Evolutionary conservation across 2,329 filamentous ascomycete genomes (phyloP).

Genomic region (Aspergillus tubingensis): DNA sequence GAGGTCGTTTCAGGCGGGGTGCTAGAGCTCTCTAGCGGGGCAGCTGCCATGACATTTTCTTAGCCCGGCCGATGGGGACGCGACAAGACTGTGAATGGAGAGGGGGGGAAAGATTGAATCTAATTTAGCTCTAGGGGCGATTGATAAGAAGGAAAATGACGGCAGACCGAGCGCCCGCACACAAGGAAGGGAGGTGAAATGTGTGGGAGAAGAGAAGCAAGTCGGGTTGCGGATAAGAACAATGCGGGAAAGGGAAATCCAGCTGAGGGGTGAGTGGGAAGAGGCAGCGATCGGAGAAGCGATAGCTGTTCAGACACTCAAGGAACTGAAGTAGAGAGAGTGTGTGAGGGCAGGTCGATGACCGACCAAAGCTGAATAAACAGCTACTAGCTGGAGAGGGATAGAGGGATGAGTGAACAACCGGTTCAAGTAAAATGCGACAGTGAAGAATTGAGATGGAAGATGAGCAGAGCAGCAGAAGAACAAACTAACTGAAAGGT

Average conservation of each 20-base stretch:
- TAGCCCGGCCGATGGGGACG: constrained; percentile 8
- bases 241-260: background rate
- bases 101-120: background rate
- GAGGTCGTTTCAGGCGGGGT: constrained; percentile 38
- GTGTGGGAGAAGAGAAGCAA: background rate
- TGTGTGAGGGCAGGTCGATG: background rate
- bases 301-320: background rate
- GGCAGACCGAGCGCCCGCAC: background rate
- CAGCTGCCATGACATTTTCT: constrained; percentile 49
- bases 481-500: background rate
- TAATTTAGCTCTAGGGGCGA: background rate
- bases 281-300: background rate
- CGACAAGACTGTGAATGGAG: constrained; percentile 1
- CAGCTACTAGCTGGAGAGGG: background rate
- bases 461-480: background rate
- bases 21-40: constrained; percentile 49
- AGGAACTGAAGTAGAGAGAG: background rate
- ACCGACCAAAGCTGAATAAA: background rate
- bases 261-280: background rate
- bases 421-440: background rate
- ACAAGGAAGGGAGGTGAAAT: background rate
- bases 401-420: background rate
- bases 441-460: constrained; percentile 1
- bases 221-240: constrained; percentile 1
- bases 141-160: background rate